Percentiles rank a stretch among this genome's conserved stretches.
phyloP scores from a whole-genome alignment of 129 eudicot genomes.

The Lactuca sativa region DNA sequence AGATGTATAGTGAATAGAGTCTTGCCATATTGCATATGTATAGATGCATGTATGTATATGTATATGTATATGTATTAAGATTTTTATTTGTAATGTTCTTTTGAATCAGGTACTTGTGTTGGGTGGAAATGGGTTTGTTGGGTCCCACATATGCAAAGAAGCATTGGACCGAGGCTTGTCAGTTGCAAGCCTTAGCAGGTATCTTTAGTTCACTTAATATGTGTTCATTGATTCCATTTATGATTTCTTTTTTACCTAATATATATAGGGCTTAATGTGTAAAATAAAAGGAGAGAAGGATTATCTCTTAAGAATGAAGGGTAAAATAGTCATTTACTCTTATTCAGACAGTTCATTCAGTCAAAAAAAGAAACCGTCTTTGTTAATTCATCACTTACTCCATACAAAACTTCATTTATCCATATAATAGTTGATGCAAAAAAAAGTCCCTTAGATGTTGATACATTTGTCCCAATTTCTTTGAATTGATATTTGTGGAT shows the following conservation, averaged over 20 bases:
- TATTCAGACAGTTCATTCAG: too few species aligned
- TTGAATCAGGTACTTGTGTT: constrained; percentile 74
- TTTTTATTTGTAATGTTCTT: constrained; percentile 9
- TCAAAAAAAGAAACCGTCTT: too few species aligned
- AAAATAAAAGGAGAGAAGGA: too few species aligned
- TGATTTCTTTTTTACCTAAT: neutral
- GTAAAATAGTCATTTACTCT: too few species aligned
- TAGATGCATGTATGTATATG: neutral
- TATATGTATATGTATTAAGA: neutral
- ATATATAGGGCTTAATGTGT: too few species aligned
- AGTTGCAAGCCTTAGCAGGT: constrained; percentile 98
- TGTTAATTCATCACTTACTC: too few species aligned
- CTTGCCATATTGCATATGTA: neutral
- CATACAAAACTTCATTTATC: too few species aligned
- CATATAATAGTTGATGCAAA: too few species aligned
- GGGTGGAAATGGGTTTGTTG: constrained; percentile 97
- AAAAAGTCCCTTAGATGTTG: too few species aligned
- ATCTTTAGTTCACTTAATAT: constrained; percentile 3
- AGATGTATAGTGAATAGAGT: neutral
- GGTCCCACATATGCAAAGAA: constrained; percentile 90
- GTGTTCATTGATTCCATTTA: constrained; percentile 22
- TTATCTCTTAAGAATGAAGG: too few species aligned
- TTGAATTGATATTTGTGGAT: neutral
- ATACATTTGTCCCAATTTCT: neutral
- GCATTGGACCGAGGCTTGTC: constrained; percentile 75